A percentile compares a stretch with the other conserved stretches of the same genome.
These are phyloP conservation scores for Tetrahymena thermophila DNA, from an alignment of 73 alveolate species.

Conservation along the genomic window DNA sequence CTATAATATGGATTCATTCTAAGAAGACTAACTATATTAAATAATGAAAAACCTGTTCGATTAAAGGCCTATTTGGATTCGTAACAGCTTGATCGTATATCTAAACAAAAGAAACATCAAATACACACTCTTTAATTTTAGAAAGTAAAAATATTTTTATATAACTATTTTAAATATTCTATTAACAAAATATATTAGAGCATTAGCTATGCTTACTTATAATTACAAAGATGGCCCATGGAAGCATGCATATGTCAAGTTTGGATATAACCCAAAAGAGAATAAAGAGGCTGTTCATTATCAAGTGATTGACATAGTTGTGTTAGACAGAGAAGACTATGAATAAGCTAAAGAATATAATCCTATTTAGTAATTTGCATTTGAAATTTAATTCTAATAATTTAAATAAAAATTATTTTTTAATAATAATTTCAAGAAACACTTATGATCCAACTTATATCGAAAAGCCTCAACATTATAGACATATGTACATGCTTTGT, in stretches of 20 bases:
- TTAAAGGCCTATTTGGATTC: neutral
- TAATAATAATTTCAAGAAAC: neutral
- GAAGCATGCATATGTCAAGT: neutral
- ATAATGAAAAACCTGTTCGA: neutral
- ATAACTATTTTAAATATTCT: neutral
- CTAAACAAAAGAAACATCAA: neutral
- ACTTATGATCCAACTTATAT: neutral
- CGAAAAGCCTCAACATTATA: neutral
- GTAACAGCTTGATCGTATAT: neutral
- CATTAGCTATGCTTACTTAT: neutral
- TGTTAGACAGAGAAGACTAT: neutral
- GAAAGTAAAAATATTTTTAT: neutral
- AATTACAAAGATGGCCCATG: neutral
- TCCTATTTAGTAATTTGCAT: neutral
- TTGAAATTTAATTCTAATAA: no score
- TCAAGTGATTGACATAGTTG: neutral
- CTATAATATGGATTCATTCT: neutral
- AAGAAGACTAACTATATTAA: neutral
- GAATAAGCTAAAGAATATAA: neutral
- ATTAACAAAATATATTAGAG: neutral
- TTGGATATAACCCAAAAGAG: neutral
- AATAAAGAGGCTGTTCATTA: neutral
- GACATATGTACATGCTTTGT: neutral
- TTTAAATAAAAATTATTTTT: no score
- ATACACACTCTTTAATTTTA: neutral